Evolutionary conservation across 805 yeast species (phyloP).

Genomic region (Pichia paraexigua): DNA sequence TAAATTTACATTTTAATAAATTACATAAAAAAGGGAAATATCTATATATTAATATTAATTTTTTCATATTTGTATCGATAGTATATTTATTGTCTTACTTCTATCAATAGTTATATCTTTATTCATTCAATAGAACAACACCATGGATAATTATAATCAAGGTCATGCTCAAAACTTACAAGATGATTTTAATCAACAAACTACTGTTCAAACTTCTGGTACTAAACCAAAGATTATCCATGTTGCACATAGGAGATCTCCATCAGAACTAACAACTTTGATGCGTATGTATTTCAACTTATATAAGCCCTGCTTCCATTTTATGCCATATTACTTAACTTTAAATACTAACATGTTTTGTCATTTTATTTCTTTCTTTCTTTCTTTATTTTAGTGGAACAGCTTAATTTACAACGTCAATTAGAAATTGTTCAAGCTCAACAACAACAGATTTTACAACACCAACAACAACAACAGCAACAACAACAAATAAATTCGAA

Average conservation of each 20-base stretch:
- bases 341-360: constrained; percentile 4
- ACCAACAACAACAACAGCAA: constrained; percentile 46
- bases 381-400: constrained; percentile 48
- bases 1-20: too few relatives aligned
- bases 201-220: constrained; percentile 28
- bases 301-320: neutral
- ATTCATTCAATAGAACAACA: neutral
- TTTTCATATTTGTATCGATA: neutral
- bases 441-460: constrained; percentile 81
- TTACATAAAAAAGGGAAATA: too few relatives aligned
- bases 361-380: neutral
- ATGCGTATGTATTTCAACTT: constrained; percentile 50
- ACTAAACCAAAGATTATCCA: constrained; percentile 55
- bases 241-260: constrained; percentile 95
- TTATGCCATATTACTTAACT: neutral
- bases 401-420: constrained; percentile 82
- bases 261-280: constrained; percentile 86
- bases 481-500: constrained; percentile 27
- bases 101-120: neutral
- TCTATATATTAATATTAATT: too few relatives aligned
- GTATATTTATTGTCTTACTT: neutral
- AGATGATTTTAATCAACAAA: constrained; percentile 6
- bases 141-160: constrained; percentile 2
- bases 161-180: neutral
- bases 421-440: constrained; percentile 87